A percentile compares a stretch with the other conserved stretches of the same genome.
These are phyloP conservation scores for Paramecium pentaurelia DNA, from an alignment of 73 alveolate species.

Conservation along the genomic window DNA sequence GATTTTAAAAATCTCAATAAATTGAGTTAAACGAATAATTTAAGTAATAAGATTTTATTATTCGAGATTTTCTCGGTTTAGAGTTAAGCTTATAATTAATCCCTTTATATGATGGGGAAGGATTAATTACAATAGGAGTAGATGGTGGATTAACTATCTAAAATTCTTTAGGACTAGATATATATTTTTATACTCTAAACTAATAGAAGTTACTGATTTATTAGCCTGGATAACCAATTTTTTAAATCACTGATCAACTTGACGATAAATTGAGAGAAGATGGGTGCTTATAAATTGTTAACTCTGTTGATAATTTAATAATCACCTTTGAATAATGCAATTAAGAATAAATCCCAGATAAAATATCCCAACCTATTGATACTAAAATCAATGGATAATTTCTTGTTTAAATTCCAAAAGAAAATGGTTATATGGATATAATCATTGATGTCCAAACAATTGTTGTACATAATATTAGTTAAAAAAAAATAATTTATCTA, in stretches of 20 bases:
- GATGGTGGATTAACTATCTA: slow-evolving; percentile 28
- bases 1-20: background rate
- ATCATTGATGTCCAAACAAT: background rate
- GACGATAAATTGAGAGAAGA: slow-evolving; percentile 15
- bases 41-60: background rate
- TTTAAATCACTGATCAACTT: background rate
- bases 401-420: background rate
- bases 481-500: background rate
- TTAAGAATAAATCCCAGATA: background rate
- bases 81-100: background rate
- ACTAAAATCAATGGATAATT: background rate
- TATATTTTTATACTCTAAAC: background rate
- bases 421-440: slow-evolving; percentile 15
- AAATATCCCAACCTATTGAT: background rate
- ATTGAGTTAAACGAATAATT: background rate
- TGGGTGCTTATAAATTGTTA: slow-evolving; percentile 15
- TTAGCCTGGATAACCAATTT: slow-evolving; percentile 31
- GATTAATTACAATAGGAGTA: background rate
- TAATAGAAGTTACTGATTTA: background rate
- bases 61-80: slow-evolving; percentile 16
- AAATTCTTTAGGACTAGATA: background rate
- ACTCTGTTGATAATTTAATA: background rate
- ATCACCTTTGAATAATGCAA: background rate
- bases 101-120: background rate
- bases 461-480: background rate